Base-by-base conservation (phyloP, 768 basidiomycete genomes). In the Hydnomerulius pinastri region DNA sequence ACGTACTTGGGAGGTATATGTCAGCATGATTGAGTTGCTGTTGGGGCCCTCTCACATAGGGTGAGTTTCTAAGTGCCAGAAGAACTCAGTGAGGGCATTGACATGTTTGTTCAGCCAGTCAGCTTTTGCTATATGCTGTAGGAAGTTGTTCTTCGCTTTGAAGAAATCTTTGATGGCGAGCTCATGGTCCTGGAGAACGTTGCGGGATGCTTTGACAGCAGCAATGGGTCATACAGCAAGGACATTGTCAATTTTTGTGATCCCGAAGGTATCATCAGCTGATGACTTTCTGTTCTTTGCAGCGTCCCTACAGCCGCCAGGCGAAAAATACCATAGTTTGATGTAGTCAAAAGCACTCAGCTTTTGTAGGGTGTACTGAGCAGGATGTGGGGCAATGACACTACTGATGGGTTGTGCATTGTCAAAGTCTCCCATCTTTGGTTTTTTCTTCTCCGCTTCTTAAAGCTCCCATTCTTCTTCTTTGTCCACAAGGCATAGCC, bases 131-230 rank as follows among this genome's bases (percentile, higher is more conserved):
- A 57, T 28, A 6, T 52, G 11, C 1, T 44, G 6, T 0, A 56
- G 39, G 43, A 37, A 56, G 8, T 12, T 24, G 8, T 51, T 55
- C 9, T 58, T 60, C 0, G 54, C 67, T 0, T 58, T 29, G 0
- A 56, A 25, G 17, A 68, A 56, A 4, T 68, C 57, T 0, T 17
- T 9, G 48, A 61, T 61, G 2, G 54, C n/a, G 10, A 68, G 55
- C 0, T 61, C 37, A 1, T 56, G 48, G 50, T 67, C 61, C 0
- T n/a, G 33, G 0, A 54, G 23, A 0, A 39, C 57, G 4, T 55
- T 45, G 6, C 18, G 32, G 1, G 63, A 68, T 0, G 63, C 53
- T 15, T 55, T 55, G 41, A 56, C 42, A 0, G 61, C 47, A 2
- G 64, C 41, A 0, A 56, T 27, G 0, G 61, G 59, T 2, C 48